These are phyloP conservation scores for Zasmidium citrigriseum DNA, from an alignment of 2,329 filamentous ascomycete species.

Conservation along the genomic window DNA sequence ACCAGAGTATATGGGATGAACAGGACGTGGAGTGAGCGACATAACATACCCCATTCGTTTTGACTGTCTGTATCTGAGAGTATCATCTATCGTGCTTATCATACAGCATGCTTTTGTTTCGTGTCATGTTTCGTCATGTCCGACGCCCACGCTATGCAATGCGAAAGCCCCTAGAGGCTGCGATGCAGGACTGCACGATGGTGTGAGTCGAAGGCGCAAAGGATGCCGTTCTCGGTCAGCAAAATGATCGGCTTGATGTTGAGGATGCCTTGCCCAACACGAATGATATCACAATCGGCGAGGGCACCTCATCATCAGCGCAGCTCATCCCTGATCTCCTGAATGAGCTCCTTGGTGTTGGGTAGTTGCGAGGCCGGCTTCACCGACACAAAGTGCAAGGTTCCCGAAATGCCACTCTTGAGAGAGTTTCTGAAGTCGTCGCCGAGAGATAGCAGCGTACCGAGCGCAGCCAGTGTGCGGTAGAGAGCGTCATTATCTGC, in stretches of 20 bases:
- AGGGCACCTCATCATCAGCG: slow-evolving; percentile 14
- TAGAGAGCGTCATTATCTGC: slow-evolving; percentile 82
- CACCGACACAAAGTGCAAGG: slow-evolving; percentile 47
- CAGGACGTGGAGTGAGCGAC: not conserved
- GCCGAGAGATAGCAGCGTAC: slow-evolving; percentile 71
- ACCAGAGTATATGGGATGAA: slow-evolving; percentile 20
- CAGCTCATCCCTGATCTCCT: slow-evolving; percentile 58
- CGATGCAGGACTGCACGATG: too few relatives aligned
- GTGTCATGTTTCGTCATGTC: not conserved
- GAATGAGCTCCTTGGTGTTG: slow-evolving; percentile 60
- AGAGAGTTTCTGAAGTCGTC: slow-evolving; percentile 59
- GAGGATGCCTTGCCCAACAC: too few relatives aligned
- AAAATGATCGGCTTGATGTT: too few relatives aligned
- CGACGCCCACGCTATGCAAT: slow-evolving; percentile 5
- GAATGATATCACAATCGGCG: not conserved
- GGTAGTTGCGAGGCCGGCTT: slow-evolving; percentile 60
- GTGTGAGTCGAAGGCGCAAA: too few relatives aligned
- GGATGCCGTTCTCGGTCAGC: too few relatives aligned
- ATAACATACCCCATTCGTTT: not conserved
- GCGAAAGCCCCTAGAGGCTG: not conserved
- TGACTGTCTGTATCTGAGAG: not conserved
- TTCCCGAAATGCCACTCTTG: slow-evolving; percentile 59
- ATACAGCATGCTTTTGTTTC: not conserved
- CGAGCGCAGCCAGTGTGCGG: slow-evolving; percentile 76
- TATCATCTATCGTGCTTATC: slow-evolving; percentile 3